phyloP scores from a whole-genome alignment of 2,329 filamentous ascomycete species.

The Fusarium sp. region DNA sequence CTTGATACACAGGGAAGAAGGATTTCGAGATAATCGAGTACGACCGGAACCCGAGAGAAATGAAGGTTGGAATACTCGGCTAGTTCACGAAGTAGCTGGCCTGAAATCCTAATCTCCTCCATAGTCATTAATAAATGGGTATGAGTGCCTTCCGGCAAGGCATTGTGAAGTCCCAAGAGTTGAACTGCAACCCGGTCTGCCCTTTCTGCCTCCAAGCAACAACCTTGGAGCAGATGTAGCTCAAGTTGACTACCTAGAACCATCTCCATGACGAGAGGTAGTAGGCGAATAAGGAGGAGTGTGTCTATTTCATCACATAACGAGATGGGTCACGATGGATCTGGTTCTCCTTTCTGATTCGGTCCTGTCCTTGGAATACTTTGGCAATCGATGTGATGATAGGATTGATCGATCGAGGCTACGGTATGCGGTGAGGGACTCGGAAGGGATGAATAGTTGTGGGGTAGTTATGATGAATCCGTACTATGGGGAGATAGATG shows the following conservation, averaged over 20 bases:
- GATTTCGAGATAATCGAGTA: constrained; percentile 66
- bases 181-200: constrained; percentile 60
- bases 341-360: background rate
- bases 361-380: background rate
- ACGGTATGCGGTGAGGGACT: constrained; percentile 30
- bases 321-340: constrained; percentile 11
- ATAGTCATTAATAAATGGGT: constrained; percentile 61
- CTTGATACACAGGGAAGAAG: constrained; percentile 66
- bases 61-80: constrained; percentile 66
- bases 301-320: constrained; percentile 38
- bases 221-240: constrained; percentile 60
- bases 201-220: constrained; percentile 65
- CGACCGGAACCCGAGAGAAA: constrained; percentile 59
- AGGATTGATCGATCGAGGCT: constrained; percentile 27
- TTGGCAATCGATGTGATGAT: constrained; percentile 8
- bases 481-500: constrained; percentile 9
- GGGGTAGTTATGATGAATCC: constrained; percentile 17
- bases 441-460: constrained; percentile 1
- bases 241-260: constrained; percentile 46
- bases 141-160: constrained; percentile 57
- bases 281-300: constrained; percentile 13
- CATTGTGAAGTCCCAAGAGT: constrained; percentile 61
- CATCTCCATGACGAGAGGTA: constrained; percentile 46
- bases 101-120: constrained; percentile 58
- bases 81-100: constrained; percentile 63